Conservation (phyloP, 164 flowering plant species). For the Aristolochia fimbriata region DNA sequence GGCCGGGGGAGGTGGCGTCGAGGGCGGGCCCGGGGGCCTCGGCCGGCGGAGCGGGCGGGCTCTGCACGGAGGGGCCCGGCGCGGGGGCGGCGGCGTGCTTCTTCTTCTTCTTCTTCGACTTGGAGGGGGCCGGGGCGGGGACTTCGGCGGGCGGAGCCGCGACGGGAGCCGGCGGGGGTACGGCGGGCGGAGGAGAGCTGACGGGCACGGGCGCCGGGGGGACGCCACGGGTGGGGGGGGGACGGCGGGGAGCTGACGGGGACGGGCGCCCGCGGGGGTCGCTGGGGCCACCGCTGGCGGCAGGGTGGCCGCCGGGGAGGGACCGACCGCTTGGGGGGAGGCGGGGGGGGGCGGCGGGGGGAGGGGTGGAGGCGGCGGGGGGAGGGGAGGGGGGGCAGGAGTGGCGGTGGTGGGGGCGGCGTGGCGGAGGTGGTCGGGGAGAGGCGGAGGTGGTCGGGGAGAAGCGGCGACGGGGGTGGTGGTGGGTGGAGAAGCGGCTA, state of each 20-base stretch:
- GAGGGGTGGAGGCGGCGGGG: constrained; percentile 1
- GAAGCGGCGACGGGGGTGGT: background rate
- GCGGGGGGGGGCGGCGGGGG: constrained; percentile 1
- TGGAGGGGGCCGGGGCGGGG: constrained; percentile 28
- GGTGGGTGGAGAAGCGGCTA: constrained; percentile 1
- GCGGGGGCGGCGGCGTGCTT: constrained; percentile 19
- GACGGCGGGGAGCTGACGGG: constrained; percentile 16
- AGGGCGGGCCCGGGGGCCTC: constrained; percentile 26
- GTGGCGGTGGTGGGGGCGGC: constrained; percentile 3
- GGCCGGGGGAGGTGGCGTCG: constrained; percentile 19
- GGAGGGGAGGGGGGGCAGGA: background rate
- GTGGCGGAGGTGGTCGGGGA: background rate
- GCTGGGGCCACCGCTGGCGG: constrained; percentile 19
- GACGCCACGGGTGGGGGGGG: constrained; percentile 19
- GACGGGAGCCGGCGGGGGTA: constrained; percentile 13
- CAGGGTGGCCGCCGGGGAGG: constrained; percentile 5
- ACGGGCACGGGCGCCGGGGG: constrained; percentile 18
- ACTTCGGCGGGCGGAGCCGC: constrained; percentile 8
- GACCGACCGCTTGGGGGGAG: background rate
- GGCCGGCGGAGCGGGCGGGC: constrained; percentile 32
- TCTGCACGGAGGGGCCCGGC: constrained; percentile 9
- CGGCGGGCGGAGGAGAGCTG: constrained; percentile 14
- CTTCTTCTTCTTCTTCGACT: constrained; percentile 15
- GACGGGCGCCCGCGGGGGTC: constrained; percentile 16
- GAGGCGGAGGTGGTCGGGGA: background rate